Evolutionary conservation across 345 rosid species (phyloP), one percentile per base, ranked within the genome.

Genomic region (Eucalyptus sp.): DNA sequence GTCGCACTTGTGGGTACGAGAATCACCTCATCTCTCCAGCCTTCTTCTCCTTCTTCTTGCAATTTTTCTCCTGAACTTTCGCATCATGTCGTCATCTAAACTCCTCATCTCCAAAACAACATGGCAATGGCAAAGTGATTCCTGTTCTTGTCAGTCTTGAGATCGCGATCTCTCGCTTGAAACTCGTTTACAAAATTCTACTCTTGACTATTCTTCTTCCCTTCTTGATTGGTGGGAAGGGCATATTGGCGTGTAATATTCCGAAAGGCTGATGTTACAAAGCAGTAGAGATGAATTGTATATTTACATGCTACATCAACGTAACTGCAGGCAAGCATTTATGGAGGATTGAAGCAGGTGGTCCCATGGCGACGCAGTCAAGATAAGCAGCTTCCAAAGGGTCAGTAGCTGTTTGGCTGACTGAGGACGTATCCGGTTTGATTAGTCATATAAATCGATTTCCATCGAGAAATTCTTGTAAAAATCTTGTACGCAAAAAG

Each of bases 321-420:
- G 46, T 52, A 11, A 87, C 20, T 90, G 94, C 94, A 96, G 99
- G 92, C 92, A 62, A 94, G 89, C 92, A 92, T 97, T 60, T 93
- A 91, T 88, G 93, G 92, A 88, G 90, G 94, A 88, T 89, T 95
- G 33, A 95, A 93, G 90, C 96, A 94, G 92, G 95, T 90, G 94
- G 93, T 93, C 86, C 95, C 95, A 46, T 91, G 97, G 97, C 92
- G 92, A 88, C 95, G 96, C n/a, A 86, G 91, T 87, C 90, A 91
- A 90, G 86, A 88, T 60, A 92, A 86, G 49, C 58, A 68, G 17
- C 76, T 68, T 27, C 51, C 41, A 31, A 71, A 48, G 54, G 52
- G 43, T 49, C 84, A 41, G 7, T 76, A 76, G 29, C 84, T 76
- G 16, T 12, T 13, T 62, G 3, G 81, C 14, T 9, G 48, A 51